phyloP scores from a whole-genome alignment of 2,329 filamentous ascomycete genomes.

The Septoria linicola region DNA sequence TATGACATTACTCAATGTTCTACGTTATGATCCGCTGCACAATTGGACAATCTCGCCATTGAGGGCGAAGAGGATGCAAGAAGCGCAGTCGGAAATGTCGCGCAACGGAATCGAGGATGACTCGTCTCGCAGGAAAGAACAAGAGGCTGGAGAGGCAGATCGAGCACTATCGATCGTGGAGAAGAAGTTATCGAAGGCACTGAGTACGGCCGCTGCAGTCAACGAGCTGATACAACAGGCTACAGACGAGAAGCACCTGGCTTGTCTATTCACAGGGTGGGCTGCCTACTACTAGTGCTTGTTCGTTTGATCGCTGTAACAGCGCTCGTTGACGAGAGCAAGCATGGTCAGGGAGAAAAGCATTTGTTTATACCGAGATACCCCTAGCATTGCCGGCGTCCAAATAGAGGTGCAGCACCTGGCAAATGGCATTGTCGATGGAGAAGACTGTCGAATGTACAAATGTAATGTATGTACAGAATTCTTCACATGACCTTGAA shows the following conservation, averaged over 20 bases:
- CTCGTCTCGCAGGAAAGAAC: conserved; percentile 41
- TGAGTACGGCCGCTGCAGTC: conserved; percentile 92
- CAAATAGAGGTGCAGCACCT: too few species aligned
- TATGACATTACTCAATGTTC: conserved; percentile 96
- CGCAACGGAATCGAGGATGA: conserved; percentile 21
- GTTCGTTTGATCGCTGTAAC: too few species aligned
- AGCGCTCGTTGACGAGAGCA: too few species aligned
- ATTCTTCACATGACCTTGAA: too few species aligned
- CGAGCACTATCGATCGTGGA: conserved; percentile 87
- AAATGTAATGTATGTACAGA: too few species aligned
- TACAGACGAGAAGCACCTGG: conserved; percentile 87
- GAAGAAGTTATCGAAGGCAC: conserved; percentile 90
- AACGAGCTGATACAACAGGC: conserved; percentile 97
- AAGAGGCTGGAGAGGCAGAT: conserved; percentile 77
- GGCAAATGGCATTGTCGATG: too few species aligned
- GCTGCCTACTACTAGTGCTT: conserved; percentile 31
- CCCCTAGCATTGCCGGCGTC: neutral
- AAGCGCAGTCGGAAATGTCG: conserved; percentile 52
- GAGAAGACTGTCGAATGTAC: too few species aligned
- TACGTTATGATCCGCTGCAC: conserved; percentile 97
- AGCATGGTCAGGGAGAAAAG: neutral
- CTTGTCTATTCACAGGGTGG: conserved; percentile 68
- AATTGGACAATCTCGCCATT: conserved; percentile 85
- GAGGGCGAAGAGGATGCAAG: conserved; percentile 65
- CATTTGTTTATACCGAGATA: neutral